Conservation (phyloP, 2,329 filamentous ascomycete genomes). For the Colletotrichum orbiculare region DNA sequence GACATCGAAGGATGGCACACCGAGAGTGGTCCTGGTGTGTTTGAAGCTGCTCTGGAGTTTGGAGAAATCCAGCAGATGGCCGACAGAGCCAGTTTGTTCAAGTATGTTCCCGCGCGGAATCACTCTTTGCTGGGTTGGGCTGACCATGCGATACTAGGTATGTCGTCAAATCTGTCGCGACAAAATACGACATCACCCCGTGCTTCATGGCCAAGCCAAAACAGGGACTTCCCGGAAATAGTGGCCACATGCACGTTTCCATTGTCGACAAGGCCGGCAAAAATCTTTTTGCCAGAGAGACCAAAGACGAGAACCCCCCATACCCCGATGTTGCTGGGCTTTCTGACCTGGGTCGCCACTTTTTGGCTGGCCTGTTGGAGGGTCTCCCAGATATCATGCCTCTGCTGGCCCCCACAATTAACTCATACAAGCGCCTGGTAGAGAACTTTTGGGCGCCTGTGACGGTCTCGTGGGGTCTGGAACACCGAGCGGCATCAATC, state of each 20-base stretch:
- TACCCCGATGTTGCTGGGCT: conserved; percentile 83
- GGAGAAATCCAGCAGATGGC: conserved; percentile 90
- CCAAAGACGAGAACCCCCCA: conserved; percentile 75
- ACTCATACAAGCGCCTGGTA: conserved; percentile 97
- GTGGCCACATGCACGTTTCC: conserved; percentile 95
- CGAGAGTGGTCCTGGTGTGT: conserved; percentile 92
- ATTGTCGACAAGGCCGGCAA: conserved; percentile 82
- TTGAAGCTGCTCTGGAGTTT: conserved; percentile 94
- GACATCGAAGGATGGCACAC: conserved; percentile 96
- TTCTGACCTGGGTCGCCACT: conserved; percentile 90
- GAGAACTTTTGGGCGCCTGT: conserved; percentile 99
- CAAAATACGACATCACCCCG: conserved; percentile 89
- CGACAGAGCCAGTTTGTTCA: conserved; percentile 92
- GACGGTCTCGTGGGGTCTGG: conserved; percentile 95
- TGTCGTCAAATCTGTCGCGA: conserved; percentile 88
- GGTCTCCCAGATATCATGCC: conserved; percentile 97
- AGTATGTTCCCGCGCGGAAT: conserved; percentile 61
- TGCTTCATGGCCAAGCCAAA: conserved; percentile 99
- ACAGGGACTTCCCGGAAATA: conserved; percentile 91
- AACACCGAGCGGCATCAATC: conserved; percentile 93
- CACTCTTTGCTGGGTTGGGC: neutral
- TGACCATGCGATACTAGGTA: conserved; percentile 60
- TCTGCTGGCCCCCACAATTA: conserved; percentile 90
- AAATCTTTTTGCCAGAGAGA: conserved; percentile 80
- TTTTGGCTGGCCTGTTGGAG: conserved; percentile 89